Base-by-base conservation (phyloP, 1,139 yeast genomes). In the Yamadazyma kanchanaburiensis region DNA sequence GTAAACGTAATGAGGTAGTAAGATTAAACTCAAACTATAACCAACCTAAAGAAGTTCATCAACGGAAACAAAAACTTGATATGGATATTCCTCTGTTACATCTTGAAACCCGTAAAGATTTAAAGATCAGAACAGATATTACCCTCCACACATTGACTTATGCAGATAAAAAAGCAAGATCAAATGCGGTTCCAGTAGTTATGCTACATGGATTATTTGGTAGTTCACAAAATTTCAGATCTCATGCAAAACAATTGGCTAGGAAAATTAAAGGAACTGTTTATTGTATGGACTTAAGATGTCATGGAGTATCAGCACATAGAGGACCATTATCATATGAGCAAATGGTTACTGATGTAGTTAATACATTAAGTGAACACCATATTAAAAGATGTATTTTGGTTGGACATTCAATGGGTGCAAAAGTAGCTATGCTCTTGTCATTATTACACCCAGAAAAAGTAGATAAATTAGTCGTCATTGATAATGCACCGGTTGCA, bases 391-490 rank as follows among this genome's bases (percentile, higher is more conserved):
- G 22, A 4, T 59, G 58, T 10, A 53, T 63, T 9, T 37, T 72
- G 15, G 60, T 67, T 7, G 80, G 80, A 0, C 77, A 73, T 42
- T 70, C 74, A 15, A 61, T 74, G 64, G 80, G 80, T 0, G 78
- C 77, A 6, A 73, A 73, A 37, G 65, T 66, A 5, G 65, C 74
- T 5, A 71, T 73, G 77, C 35, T 68, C 31, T 60, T 65, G 4
- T 57, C 67, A 4, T 49, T 73, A 25, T 42, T 51, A 26, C 43
- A 51, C 27, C 76, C 77, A 2, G 60, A 60, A 4, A 35, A 59
- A 27, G 54, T 71, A 6, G 45, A 52, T 13, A 54, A 62, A 25
- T 53, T 73, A 21, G 63, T 71, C 12, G 62, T 70, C 11, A 60
- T 74, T 10, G 80, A 74, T 39, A 73, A 71, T 45, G 55, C 72